Percentiles rank a stretch among this genome's conserved stretches.
Evolutionary conservation across 208 protist species (phyloP).

Genomic region (Trichomonas vaginalis): DNA sequence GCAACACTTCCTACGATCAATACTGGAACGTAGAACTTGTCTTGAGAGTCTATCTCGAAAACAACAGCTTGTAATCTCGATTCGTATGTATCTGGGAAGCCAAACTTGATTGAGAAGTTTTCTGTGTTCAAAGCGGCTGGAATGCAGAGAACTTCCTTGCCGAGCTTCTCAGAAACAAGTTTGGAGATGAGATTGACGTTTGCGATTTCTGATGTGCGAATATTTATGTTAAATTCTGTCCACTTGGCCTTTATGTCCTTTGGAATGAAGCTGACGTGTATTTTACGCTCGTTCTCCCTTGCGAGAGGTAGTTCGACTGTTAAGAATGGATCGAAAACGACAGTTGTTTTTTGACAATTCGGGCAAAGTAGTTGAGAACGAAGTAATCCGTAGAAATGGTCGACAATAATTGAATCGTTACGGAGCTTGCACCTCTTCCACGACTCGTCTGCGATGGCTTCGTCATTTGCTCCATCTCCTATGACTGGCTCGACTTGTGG

Average conservation of each 20-base stretch:
- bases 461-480: slow-evolving; percentile 22
- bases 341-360: slow-evolving; percentile 23
- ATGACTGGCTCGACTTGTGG: background rate
- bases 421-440: slow-evolving; percentile 23
- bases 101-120: no score
- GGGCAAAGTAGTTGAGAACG: slow-evolving; percentile 31
- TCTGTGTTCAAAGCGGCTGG: no score
- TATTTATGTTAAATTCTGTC: background rate
- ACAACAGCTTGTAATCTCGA: background rate
- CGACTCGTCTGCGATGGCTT: slow-evolving; percentile 23
- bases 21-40: background rate
- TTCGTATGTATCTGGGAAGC: background rate
- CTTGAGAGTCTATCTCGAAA: background rate
- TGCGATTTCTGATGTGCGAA: no score
- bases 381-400: slow-evolving; percentile 35
- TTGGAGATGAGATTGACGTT: no score
- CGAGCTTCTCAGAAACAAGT: no score
- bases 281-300: background rate
- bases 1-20: no score
- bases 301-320: slow-evolving; percentile 28
- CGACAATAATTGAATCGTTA: slow-evolving; percentile 37
- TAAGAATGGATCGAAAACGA: slow-evolving; percentile 43
- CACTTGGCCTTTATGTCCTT: background rate
- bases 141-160: no score
- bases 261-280: background rate